Percentiles rank a stretch among this genome's conserved stretches.
These are phyloP conservation scores for Paradendryphiella salina DNA, from an alignment of 2,329 filamentous ascomycete species.

Conservation along the genomic window DNA sequence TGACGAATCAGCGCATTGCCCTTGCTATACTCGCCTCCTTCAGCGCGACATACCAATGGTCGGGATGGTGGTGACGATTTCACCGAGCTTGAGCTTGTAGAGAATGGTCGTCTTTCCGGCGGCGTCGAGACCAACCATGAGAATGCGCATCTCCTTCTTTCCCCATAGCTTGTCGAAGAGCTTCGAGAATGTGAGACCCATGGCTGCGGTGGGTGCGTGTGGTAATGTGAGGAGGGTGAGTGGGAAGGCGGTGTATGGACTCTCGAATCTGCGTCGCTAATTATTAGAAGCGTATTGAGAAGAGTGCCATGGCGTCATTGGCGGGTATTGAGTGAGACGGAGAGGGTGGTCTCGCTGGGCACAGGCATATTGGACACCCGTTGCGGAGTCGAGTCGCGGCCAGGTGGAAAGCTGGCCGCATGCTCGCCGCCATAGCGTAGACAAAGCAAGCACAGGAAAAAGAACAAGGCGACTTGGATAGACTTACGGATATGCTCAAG, in stretches of 20 bases:
- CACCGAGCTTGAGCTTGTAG: conserved; percentile 98
- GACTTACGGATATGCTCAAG: conserved; percentile 46
- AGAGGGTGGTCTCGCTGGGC: conserved; percentile 16
- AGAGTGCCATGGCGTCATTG: conserved; percentile 14
- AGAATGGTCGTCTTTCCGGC: conserved; percentile 97
- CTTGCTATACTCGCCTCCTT: conserved; percentile 2
- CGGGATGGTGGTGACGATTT: conserved; percentile 97
- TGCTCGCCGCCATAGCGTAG: conserved; percentile 16
- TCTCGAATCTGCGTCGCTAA: conserved; percentile 42
- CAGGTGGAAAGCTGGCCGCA: conserved; percentile 19
- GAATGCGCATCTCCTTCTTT: conserved; percentile 97
- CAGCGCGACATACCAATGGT: conserved; percentile 68
- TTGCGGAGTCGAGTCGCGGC: conserved; percentile 33
- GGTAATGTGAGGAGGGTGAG: conserved; percentile 29
- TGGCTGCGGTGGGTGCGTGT: conserved; percentile 61
- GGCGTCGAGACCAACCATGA: conserved; percentile 97
- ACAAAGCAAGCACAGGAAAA: conserved; percentile 21
- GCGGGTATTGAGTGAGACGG: conserved; percentile 10
- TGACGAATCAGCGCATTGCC: conserved; percentile 31
- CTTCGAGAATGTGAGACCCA: conserved; percentile 94
- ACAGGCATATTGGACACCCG: conserved; percentile 32
- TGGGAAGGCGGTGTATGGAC: conserved; percentile 37
- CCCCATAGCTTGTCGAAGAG: conserved; percentile 99
- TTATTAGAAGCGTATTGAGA: conserved; percentile 24
- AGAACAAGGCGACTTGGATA: conserved; percentile 21